These are phyloP conservation scores for Fusarium ambrosium DNA, from an alignment of 2,329 filamentous ascomycete genomes.

Conservation along the genomic window DNA sequence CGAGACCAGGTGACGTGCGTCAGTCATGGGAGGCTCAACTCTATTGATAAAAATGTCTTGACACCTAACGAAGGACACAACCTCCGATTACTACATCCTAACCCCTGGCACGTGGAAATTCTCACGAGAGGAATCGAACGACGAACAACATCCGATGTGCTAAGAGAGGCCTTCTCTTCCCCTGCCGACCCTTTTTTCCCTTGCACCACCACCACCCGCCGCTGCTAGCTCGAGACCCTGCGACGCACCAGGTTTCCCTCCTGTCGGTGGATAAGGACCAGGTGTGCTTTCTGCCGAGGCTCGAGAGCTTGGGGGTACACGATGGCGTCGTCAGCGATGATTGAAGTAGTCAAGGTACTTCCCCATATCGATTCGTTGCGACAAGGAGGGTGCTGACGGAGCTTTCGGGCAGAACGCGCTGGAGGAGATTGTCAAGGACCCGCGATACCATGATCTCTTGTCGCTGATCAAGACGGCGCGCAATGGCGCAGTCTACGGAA, in stretches of 20 bases:
- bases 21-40: conserved; percentile 25
- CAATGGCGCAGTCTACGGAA: conserved; percentile 96
- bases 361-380: not conserved
- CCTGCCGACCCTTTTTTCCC: conserved; percentile 6
- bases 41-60: conserved; percentile 23
- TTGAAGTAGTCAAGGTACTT: conserved; percentile 50
- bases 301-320: conserved; percentile 25
- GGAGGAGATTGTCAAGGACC: conserved; percentile 84
- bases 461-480: conserved; percentile 91
- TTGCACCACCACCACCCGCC: not conserved
- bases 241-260: conserved; percentile 17
- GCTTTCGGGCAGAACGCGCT: conserved; percentile 68
- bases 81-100: not conserved
- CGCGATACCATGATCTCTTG: conserved; percentile 86
- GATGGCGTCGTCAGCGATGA: conserved; percentile 47
- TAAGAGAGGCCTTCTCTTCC: conserved; percentile 6
- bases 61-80: conserved; percentile 3
- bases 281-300: conserved; percentile 39
- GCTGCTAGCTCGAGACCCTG: conserved; percentile 13
- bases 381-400: conserved; percentile 21
- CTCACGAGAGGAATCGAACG: conserved; percentile 17
- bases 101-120: conserved; percentile 9
- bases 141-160: conserved; percentile 35
- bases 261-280: not conserved
- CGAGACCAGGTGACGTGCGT: conserved; percentile 36